Base-by-base conservation (phyloP, 2,329 filamentous ascomycete genomes). In the Alternaria triticina region DNA sequence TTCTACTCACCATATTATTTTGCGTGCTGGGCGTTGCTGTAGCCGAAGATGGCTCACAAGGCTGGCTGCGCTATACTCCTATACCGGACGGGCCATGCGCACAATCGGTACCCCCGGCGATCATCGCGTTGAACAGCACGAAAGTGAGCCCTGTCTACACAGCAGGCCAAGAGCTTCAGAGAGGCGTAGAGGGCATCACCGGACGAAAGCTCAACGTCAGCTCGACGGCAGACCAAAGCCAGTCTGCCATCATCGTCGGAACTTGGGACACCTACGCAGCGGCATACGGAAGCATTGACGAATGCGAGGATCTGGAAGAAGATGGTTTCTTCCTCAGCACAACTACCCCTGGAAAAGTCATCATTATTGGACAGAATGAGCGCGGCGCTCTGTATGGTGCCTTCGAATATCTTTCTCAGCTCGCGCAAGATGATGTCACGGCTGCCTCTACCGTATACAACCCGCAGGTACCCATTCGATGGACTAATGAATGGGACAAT, bases 401-500 rank as follows among this genome's bases (percentile, higher is more conserved):
- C 5, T 92, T 91, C 69, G 86, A 90, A 65, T 92, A 91, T 66
- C 83, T 92, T 10, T 89, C 87, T 2, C 83, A 86, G 75, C 81
- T 92, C n/a, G 87, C 85, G 0, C 88, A 89, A 73, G 86, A 84
- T 23, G 85, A 89, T 49, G 81, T 87, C 62, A 82, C 83, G 0
- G 68, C 81, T 1, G 81, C 84, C 0, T 74, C 83, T 5, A 83
- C 84, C 50, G 78, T 83, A 3, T 84, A 83, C 9, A 90, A 86
- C 66, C 89, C 89, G 0, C 83, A 84, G 60, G 87, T 86, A 0
- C 86, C 86, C 0, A 86, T 92, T 45, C 84, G 90, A 66, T 92
- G 90, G 90, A 85, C 88, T 0, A 92, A 92, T 71, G 86, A 92
- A 67, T 92, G 90, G 90, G 89, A 92, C 73, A 91, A 92, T 67